Percentiles rank a stretch among this genome's conserved stretches.
Conservation (phyloP, 345 rosid species). For the Hibiscus mutabilis region DNA sequence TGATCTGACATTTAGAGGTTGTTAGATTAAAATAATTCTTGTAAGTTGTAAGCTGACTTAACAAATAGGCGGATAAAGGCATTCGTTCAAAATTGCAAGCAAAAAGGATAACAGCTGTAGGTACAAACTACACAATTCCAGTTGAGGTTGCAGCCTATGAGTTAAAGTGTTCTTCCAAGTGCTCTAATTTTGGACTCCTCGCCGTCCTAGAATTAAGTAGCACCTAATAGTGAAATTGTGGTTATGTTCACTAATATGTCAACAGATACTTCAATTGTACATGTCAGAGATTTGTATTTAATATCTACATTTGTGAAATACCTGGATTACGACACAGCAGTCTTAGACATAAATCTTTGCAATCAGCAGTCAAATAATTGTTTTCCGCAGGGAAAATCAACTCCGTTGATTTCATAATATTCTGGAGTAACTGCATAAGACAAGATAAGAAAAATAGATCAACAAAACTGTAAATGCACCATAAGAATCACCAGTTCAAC, state of each 20-base stretch:
- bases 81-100: slow-evolving; percentile 1
- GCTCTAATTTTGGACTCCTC: background rate
- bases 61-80: slow-evolving; percentile 4
- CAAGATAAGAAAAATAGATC: slow-evolving; percentile 12
- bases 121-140: background rate
- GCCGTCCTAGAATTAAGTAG: background rate
- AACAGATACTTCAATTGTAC: background rate
- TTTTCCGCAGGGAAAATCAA: slow-evolving; percentile 63
- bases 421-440: slow-evolving; percentile 78
- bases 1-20: background rate
- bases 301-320: slow-evolving; percentile 22
- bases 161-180: background rate
- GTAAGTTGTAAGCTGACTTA: background rate
- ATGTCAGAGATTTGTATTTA: background rate
- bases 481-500: slow-evolving; percentile 3
- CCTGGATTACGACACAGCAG: slow-evolving; percentile 89
- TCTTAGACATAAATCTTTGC: slow-evolving; percentile 86
- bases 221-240: background rate
- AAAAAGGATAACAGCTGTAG: background rate
- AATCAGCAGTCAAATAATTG: slow-evolving; percentile 52
- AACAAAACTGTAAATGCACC: background rate
- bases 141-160: background rate
- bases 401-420: slow-evolving; percentile 72
- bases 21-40: slow-evolving; percentile 1
- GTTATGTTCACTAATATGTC: background rate